These are phyloP conservation scores for Blastocystis sp. DNA, from an alignment of 352 stramenopile genomes.

Conservation along the genomic window DNA sequence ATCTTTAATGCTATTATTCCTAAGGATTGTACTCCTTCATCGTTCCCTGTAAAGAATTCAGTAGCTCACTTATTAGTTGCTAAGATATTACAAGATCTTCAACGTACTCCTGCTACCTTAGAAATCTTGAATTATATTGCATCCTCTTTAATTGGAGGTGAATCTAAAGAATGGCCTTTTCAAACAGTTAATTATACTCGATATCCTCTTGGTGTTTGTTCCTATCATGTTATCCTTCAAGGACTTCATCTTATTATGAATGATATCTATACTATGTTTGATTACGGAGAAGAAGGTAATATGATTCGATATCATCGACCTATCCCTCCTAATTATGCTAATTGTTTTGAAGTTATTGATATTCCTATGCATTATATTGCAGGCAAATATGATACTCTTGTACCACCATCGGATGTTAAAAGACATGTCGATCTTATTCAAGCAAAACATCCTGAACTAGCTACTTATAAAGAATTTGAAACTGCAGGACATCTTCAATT, in stretches of 20 bases:
- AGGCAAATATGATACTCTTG: slow-evolving; percentile 38
- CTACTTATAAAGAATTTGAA: slow-evolving; percentile 29
- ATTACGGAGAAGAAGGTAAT: slow-evolving; percentile 27
- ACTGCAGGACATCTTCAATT: slow-evolving; percentile 37
- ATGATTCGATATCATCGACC: slow-evolving; percentile 9
- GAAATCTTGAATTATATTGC: slow-evolving; percentile 23
- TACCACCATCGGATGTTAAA: slow-evolving; percentile 38
- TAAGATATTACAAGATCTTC: slow-evolving; percentile 35
- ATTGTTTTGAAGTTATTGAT: slow-evolving; percentile 39
- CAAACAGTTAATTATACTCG: slow-evolving; percentile 33
- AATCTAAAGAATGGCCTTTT: slow-evolving; percentile 18
- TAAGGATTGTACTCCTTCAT: not conserved
- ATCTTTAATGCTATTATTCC: not conserved
- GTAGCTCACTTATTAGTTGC: slow-evolving; percentile 16
- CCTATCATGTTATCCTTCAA: slow-evolving; percentile 30
- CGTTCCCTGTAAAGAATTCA: slow-evolving; percentile 14
- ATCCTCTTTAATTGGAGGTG: slow-evolving; percentile 30
- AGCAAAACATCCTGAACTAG: not conserved
- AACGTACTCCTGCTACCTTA: slow-evolving; percentile 29
- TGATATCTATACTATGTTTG: slow-evolving; percentile 10
- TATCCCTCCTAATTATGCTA: not conserved
- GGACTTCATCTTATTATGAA: slow-evolving; percentile 9
- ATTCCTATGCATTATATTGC: slow-evolving; percentile 42
- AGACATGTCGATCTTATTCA: slow-evolving; percentile 32
- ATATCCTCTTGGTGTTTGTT: slow-evolving; percentile 37